A percentile compares a stretch with the other conserved stretches of the same genome.
Evolutionary conservation across 495 filamentous ascomycete genomes (phyloP).

Genomic region (Bathelium albidoporum): DNA sequence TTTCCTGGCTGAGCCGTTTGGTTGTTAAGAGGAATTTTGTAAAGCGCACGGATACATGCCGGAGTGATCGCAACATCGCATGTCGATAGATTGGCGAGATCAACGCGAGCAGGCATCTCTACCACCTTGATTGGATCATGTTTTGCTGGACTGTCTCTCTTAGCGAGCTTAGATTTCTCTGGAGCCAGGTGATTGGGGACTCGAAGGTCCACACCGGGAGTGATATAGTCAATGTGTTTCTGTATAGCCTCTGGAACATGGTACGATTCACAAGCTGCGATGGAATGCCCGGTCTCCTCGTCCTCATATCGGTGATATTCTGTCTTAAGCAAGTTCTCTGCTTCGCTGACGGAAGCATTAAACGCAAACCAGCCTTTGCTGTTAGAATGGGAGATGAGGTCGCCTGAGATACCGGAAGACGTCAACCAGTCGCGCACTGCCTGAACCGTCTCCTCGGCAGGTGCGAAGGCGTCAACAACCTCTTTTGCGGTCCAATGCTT

Average conservation of each 20-base stretch:
- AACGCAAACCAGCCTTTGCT: constrained; percentile 22
- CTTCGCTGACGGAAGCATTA: constrained; percentile 12
- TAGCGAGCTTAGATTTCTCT: neutral
- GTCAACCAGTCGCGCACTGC: constrained; percentile 14
- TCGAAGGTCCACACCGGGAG: constrained; percentile 13
- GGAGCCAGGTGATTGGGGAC: neutral
- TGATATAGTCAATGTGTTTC: constrained; percentile 21
- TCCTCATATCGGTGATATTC: constrained; percentile 17
- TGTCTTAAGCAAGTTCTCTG: constrained; percentile 12
- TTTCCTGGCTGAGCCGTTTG: constrained; percentile 16
- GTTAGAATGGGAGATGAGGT: constrained; percentile 14
- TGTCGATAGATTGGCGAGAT: constrained; percentile 6
- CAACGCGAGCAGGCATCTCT: neutral
- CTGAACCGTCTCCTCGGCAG: constrained; percentile 7
- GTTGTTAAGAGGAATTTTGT: constrained; percentile 11
- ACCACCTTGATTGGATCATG: neutral
- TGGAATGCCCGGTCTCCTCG: constrained; percentile 4
- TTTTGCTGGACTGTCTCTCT: neutral
- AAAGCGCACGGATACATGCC: constrained; percentile 16
- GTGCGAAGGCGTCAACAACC: constrained; percentile 11
- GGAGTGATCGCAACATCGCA: constrained; percentile 16
- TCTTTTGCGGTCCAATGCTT: constrained; percentile 13
- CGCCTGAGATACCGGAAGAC: neutral
- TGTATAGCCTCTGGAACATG: constrained; percentile 16
- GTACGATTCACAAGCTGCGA: constrained; percentile 14